A percentile compares a stretch with the other conserved stretches of the same genome.
These are phyloP conservation scores for Pisolithus marmoratus DNA, from an alignment of 768 basidiomycete genomes.

Conservation along the genomic window DNA sequence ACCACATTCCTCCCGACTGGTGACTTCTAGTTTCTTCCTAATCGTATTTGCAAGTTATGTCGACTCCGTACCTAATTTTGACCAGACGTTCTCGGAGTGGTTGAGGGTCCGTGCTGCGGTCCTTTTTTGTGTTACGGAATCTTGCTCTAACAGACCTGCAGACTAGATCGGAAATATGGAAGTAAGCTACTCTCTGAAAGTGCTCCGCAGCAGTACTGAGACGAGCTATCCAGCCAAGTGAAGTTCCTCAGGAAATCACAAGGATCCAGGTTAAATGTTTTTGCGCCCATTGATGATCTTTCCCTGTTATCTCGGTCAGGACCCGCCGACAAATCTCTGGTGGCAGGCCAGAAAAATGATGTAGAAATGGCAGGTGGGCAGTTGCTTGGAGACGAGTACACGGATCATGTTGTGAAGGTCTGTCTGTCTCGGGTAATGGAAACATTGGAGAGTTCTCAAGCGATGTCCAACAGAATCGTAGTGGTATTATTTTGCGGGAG, in stretches of 20 bases:
- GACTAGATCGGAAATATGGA: conserved; percentile 88
- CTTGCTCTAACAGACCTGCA: conserved; percentile 18
- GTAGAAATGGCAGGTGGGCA: conserved; percentile 75
- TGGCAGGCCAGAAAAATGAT: conserved; percentile 69
- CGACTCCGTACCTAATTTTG: conserved; percentile 56
- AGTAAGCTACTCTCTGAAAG: conserved; percentile 44
- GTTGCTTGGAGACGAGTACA: conserved; percentile 92
- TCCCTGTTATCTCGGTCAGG: conserved; percentile 72
- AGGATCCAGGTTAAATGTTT: conserved; percentile 81
- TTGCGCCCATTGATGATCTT: conserved; percentile 86
- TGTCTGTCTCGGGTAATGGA: conserved; percentile 6
- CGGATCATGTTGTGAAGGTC: conserved; percentile 88
- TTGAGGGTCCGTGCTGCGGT: conserved; percentile 50
- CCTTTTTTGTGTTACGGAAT: background rate
- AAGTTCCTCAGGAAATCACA: conserved; percentile 76
- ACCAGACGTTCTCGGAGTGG: conserved; percentile 80
- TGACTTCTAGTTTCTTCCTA: conserved; percentile 73
- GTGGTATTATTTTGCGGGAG: conserved; percentile 90
- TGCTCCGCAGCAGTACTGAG: background rate
- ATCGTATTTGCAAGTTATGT: conserved; percentile 92
- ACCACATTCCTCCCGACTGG: background rate
- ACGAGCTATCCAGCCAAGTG: conserved; percentile 57
- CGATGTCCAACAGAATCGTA: conserved; percentile 61
- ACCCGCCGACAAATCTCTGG: conserved; percentile 47
- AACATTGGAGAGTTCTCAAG: background rate